A percentile compares a stretch with the other conserved stretches of the same genome.
Conservation (phyloP, 306 rosid genomes). For the Amphicarpaea edgeworthii region DNA sequence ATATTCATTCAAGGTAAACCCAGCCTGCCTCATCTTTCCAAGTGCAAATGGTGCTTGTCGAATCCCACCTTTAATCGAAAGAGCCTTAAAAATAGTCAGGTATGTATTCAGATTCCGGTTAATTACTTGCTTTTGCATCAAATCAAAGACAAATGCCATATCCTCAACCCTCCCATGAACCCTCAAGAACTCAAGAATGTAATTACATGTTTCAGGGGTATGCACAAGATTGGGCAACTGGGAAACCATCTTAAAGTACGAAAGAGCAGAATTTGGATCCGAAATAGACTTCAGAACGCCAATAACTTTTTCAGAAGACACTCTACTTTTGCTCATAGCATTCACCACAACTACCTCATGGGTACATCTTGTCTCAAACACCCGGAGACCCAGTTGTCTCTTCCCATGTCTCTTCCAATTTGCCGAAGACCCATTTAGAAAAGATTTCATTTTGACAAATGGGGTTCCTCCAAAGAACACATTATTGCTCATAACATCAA, state of each 20-base stretch:
- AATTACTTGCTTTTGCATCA: constrained; percentile 83
- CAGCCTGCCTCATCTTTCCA: constrained; percentile 68
- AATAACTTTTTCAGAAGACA: constrained; percentile 73
- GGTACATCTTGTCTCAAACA: constrained; percentile 50
- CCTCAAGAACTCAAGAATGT: constrained; percentile 83
- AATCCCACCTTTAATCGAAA: constrained; percentile 81
- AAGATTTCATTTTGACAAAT: constrained; percentile 55
- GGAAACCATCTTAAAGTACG: constrained; percentile 73
- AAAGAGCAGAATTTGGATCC: constrained; percentile 64
- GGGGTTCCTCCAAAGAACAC: constrained; percentile 49
- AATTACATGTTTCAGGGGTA: constrained; percentile 83
- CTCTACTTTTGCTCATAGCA: constrained; percentile 48
- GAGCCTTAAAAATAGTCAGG: constrained; percentile 70
- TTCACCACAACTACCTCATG: constrained; percentile 51
- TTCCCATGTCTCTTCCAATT: constrained; percentile 59
- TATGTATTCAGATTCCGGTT: constrained; percentile 72
- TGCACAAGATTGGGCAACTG: constrained; percentile 70
- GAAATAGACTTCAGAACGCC: constrained; percentile 67
- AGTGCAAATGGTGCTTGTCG: constrained; percentile 69
- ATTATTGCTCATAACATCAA: constrained; percentile 46
- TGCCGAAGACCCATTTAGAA: constrained; percentile 51
- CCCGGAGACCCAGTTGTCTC: constrained; percentile 53
- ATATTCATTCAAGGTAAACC: constrained; percentile 84
- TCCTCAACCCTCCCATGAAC: constrained; percentile 65
- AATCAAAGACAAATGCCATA: constrained; percentile 76